These are phyloP conservation scores for Penicillium sp. DNA, from an alignment of 2,329 filamentous ascomycete species.

Conservation along the genomic window DNA sequence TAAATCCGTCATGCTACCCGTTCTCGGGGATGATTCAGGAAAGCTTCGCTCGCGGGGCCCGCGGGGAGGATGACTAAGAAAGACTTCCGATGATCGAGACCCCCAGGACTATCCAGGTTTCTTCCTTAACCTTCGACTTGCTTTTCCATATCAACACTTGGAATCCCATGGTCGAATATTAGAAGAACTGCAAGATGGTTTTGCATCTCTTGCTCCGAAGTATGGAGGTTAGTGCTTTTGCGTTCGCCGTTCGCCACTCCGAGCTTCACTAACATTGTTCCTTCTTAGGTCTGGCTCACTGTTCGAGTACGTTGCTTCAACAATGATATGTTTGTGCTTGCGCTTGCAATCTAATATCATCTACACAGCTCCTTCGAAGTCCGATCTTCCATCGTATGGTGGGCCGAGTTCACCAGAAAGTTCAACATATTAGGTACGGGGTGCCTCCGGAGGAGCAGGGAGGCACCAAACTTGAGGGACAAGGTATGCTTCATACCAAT, in stretches of 20 bases:
- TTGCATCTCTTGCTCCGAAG: constrained; percentile 32
- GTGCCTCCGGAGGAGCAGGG: constrained; percentile 46
- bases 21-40: neutral
- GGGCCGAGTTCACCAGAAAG: constrained; percentile 42
- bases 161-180: neutral
- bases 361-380: constrained; percentile 44
- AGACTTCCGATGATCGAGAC: neutral
- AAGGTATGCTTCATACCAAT: constrained; percentile 24
- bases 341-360: constrained; percentile 11
- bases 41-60: neutral
- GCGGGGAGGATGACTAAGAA: constrained; percentile 8
- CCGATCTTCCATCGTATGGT: constrained; percentile 47
- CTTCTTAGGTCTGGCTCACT: constrained; percentile 38
- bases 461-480: constrained; percentile 42
- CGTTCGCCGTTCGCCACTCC: neutral
- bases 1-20: neutral
- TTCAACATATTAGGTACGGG: constrained; percentile 45
- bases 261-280: constrained; percentile 16
- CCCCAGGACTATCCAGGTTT: neutral
- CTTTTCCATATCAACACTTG: neutral
- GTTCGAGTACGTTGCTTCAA: constrained; percentile 34
- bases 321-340: neutral
- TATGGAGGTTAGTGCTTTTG: constrained; percentile 35
- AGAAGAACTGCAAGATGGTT: constrained; percentile 24
- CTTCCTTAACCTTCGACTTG: neutral